Percentiles rank a stretch among this genome's conserved stretches.
These are phyloP conservation scores for Echites panduratus DNA, from an alignment of 257 asterid species.

Conservation along the genomic window DNA sequence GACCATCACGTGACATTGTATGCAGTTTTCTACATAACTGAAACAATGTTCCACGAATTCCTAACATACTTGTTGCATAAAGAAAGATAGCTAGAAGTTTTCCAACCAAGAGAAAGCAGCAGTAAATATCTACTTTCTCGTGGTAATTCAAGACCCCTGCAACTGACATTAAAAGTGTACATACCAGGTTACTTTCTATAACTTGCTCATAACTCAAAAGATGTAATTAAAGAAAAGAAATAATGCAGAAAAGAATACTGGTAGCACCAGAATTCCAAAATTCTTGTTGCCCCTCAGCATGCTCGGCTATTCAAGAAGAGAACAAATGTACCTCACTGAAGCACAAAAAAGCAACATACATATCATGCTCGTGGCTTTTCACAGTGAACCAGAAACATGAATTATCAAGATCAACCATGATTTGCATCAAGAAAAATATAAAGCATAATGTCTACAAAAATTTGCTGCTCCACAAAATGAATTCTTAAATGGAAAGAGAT, in stretches of 20 bases:
- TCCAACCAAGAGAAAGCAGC: background rate
- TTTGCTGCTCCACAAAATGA: background rate
- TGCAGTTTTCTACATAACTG: slow-evolving; percentile 45
- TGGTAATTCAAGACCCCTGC: background rate
- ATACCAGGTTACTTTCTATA: background rate
- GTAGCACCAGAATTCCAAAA: background rate
- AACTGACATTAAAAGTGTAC: background rate
- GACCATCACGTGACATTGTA: slow-evolving; percentile 41
- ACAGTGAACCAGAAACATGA: background rate
- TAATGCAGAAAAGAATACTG: background rate
- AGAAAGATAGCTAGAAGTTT: background rate
- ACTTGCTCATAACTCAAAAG: background rate
- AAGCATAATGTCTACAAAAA: background rate
- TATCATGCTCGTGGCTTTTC: background rate
- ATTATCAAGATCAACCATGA: background rate
- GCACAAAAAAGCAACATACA: background rate
- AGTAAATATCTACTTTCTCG: background rate
- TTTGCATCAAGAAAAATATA: background rate
- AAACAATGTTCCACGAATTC: slow-evolving; percentile 29
- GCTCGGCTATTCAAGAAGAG: background rate
- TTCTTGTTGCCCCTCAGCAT: background rate
- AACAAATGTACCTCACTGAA: background rate
- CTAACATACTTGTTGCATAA: slow-evolving; percentile 22
- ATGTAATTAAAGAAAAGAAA: background rate
- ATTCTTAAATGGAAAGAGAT: background rate